phyloP scores from a whole-genome alignment of 495 filamentous ascomycete genomes.

The Lophiotrema nucula region DNA sequence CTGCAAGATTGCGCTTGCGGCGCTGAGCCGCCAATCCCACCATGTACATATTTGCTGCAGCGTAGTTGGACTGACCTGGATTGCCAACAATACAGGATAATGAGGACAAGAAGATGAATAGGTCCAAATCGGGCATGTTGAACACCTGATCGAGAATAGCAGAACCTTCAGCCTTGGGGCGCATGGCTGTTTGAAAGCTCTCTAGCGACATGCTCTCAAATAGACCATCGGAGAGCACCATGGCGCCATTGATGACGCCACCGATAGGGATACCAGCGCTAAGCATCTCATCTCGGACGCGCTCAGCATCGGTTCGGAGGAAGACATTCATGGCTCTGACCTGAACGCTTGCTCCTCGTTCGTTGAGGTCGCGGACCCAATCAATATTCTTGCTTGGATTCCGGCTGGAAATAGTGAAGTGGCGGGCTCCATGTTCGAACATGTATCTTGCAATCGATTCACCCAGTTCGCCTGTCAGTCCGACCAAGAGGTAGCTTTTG shows the following conservation, averaged over 20 bases:
- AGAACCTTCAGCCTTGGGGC: constrained; percentile 20
- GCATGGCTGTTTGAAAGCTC: not conserved
- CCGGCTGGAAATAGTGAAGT: constrained; percentile 56
- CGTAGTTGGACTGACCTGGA: constrained; percentile 13
- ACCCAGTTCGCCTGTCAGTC: not conserved
- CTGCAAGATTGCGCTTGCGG: not conserved
- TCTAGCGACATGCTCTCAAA: constrained; percentile 10
- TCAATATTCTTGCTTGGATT: constrained; percentile 48
- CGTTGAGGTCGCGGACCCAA: not conserved
- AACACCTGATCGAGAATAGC: constrained; percentile 3
- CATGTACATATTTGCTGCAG: constrained; percentile 8
- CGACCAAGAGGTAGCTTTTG: not conserved
- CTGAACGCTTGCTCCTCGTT: not conserved
- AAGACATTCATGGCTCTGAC: not conserved
- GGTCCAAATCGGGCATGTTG: not conserved
- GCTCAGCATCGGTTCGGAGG: not conserved
- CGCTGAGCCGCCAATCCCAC: not conserved
- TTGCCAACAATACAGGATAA: constrained; percentile 10
- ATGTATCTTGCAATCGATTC: not conserved
- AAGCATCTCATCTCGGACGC: not conserved
- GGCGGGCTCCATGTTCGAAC: not conserved
- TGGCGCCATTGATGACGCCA: not conserved
- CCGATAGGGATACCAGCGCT: not conserved
- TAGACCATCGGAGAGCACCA: constrained; percentile 3
- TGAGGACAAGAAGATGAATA: constrained; percentile 23